Evolutionary conservation across 2,329 filamentous ascomycete species (phyloP).

Genomic region (Emmonsiellopsis sp.): DNA sequence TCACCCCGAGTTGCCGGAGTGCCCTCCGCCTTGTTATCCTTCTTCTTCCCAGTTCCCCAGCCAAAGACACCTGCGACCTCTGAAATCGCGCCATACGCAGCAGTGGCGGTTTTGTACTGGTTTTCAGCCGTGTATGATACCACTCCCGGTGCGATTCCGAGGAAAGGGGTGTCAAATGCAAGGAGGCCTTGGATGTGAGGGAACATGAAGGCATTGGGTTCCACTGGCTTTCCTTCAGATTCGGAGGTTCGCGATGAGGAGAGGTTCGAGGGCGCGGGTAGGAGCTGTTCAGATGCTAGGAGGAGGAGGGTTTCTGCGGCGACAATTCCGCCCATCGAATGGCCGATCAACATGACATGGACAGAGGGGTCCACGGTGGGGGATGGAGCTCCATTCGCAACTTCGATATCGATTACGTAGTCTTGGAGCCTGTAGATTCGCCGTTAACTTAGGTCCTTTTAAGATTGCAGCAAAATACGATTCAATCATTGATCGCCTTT

Average conservation of each 20-base stretch:
- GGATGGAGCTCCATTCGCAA: slow-evolving; percentile 66
- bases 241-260: slow-evolving; percentile 9
- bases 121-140: slow-evolving; percentile 59
- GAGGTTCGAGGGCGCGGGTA: slow-evolving; percentile 24
- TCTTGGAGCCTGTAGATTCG: slow-evolving; percentile 60
- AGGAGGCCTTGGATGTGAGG: slow-evolving; percentile 84
- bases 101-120: slow-evolving; percentile 66
- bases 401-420: slow-evolving; percentile 89
- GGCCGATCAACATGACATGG: slow-evolving; percentile 70
- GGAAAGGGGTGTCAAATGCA: slow-evolving; percentile 87
- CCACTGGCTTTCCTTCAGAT: slow-evolving; percentile 15
- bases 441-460: neutral
- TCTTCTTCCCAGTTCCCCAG: slow-evolving; percentile 39
- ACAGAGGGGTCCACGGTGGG: slow-evolving; percentile 82
- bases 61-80: slow-evolving; percentile 56
- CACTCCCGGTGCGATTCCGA: slow-evolving; percentile 42
- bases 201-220: slow-evolving; percentile 61
- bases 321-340: slow-evolving; percentile 90
- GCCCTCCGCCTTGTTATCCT: slow-evolving; percentile 13
- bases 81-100: slow-evolving; percentile 59
- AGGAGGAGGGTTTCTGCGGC: slow-evolving; percentile 78
- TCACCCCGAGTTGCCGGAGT: slow-evolving; percentile 20
- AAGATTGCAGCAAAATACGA: neutral
- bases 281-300: slow-evolving; percentile 57
- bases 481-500: neutral